Base-by-base conservation (phyloP, 176 grass and related monocot genomes). In the Neostapfia colusana region DNA sequence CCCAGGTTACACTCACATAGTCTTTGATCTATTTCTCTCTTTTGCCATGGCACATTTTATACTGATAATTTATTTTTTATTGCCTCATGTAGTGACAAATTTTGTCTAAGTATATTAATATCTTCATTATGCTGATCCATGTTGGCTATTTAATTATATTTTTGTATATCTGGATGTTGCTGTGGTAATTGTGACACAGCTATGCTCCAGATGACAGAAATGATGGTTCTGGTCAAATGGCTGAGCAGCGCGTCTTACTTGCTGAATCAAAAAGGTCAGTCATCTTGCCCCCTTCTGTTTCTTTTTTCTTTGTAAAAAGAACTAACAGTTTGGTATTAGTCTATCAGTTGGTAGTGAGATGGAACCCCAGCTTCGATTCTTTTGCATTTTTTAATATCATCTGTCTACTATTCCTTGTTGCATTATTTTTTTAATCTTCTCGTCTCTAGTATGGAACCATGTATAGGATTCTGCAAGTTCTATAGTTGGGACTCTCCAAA, bases 211-310 rank as follows among this genome's bases (percentile, higher is more conserved):
- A 81, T 81, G 85, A 86, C 81, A 62, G 63, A 69, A 83, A 79
- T 75, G 43, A 38, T 56, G 81, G 59, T 79, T 84, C 42, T 72
- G 90, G 79, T 83, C 81, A 67, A 81, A 79, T 85, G 68, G 24
- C 76, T 62, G 93, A 97, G 80, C 90, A 88, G 16, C 73, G 39
- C 64, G 67, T 79, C 21, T 42, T 75, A 67, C 90, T 93, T 76
- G 79, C 84, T 66, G 90, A 97, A 86, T 83, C 87, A 63, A 88
- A 84, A 68, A 89, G 93, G 93, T 93, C 40, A 70, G 74, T 58
- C 21, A 58, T 58, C 10, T 26, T 2, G 1, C 10, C 21, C 3
- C 4, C 10, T 23, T 56, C 10, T 25, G n/a, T n/a, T n/a, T n/a
- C n/a, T n/a, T n/a, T n/a, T n/a, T n/a, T n/a, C n/a, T 21, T 2